Percentiles rank a stretch among this genome's conserved stretches.
Evolutionary conservation across 306 rosid genomes (phyloP).

Genomic region (Quercus mongolica): DNA sequence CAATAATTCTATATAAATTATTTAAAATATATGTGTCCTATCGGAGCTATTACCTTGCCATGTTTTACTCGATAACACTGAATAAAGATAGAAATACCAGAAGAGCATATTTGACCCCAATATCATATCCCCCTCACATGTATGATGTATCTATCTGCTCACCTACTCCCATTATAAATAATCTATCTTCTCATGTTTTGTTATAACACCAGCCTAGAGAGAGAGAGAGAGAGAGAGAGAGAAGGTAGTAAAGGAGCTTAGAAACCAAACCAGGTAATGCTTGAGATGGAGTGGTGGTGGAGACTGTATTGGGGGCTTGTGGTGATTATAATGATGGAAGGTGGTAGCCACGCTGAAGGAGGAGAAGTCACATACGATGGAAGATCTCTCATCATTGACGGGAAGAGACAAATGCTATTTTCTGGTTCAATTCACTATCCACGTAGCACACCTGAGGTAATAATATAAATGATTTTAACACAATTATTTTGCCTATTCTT

Average conservation of each 20-base stretch:
- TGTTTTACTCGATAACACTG: no score
- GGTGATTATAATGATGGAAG: background rate
- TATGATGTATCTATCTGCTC: no score
- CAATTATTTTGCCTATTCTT: no score
- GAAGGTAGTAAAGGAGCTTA: background rate
- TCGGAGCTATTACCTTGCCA: no score
- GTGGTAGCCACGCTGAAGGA: background rate
- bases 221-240: background rate
- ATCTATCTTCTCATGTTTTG: background rate
- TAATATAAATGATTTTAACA: background rate
- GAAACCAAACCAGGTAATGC: background rate
- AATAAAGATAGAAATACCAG: no score
- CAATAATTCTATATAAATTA: no score
- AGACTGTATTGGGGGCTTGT: conserved; percentile 1
- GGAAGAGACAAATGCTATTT: conserved; percentile 57
- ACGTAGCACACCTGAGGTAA: conserved; percentile 84
- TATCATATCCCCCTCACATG: no score
- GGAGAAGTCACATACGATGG: conserved; percentile 60
- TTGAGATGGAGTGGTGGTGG: conserved; percentile 32
- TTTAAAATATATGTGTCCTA: no score
- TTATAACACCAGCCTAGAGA: background rate
- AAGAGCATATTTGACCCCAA: no score
- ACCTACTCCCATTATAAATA: no score
- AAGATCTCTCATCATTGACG: conserved; percentile 75
- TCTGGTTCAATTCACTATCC: conserved; percentile 92